Base-by-base conservation (phyloP, 306 rosid genomes). In the Medicago ruthenica region DNA sequence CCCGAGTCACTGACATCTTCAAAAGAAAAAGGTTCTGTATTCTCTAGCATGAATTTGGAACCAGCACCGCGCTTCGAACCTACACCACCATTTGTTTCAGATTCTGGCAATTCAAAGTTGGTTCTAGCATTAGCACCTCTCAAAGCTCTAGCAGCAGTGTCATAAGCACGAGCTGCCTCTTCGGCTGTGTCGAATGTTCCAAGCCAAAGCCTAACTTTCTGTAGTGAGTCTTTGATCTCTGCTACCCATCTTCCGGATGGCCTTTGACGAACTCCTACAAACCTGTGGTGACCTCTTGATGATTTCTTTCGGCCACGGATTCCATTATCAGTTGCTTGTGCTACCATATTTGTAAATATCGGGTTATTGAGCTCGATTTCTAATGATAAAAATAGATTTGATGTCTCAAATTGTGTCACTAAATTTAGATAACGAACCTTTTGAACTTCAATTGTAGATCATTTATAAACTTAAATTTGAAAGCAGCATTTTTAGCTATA, bases 171-270 rank as follows among this genome's bases (percentile, higher is more conserved):
- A 12, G 96, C 97, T 0, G 96, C 93, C 12, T 89, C 95, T 65
- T 89, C 93, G 0, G 91, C 91, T 0, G 91, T 83, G 82, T 91
- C 95, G 13, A 91, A 89, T 4, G 97, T 89, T 13, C 95, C 95
- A 0, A 91, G 97, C 92, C 97, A 89, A 1, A 87, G 90, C 76
- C 97, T 88, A n/a, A 91, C 89, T 71, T 89, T 87, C 17, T 83
- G 89, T 27, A 88, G 14, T 0, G 97, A 91, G 80, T 91, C 95
- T 66, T 91, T 91, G 79, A 89, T 91, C 89, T 91, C 97, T 1
- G 97, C 90, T 15, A 91, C 97, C 97, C 95, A 91, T 85, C 96
- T 85, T 15, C 97, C 97, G 0, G 92, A 89, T 6, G 97, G 97
- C 55, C 93, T 83, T 59, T 88, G 91, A 1, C 91, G 87, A 41